Evolutionary conservation across 768 basidiomycete species (phyloP).

Genomic region (Austroboletus festivus): DNA sequence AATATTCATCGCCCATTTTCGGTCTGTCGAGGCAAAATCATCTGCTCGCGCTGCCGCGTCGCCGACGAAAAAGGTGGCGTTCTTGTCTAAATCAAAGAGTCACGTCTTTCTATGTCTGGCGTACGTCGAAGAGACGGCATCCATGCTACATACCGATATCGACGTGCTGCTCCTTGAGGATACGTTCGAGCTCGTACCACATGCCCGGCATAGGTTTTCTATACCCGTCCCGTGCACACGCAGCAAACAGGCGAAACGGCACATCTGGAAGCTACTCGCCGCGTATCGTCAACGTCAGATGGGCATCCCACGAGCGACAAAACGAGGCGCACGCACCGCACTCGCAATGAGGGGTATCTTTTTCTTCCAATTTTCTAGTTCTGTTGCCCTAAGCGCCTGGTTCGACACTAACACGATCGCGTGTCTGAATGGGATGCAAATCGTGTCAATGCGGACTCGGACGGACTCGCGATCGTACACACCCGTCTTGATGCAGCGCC

Average conservation of each 20-base stretch:
- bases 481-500: slow-evolving; percentile 61
- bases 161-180: slow-evolving; percentile 56
- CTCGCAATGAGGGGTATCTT: slow-evolving; percentile 70
- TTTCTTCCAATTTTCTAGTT: slow-evolving; percentile 65
- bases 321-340: slow-evolving; percentile 40
- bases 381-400: slow-evolving; percentile 54
- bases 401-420: slow-evolving; percentile 79
- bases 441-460: neutral
- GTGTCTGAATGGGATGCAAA: slow-evolving; percentile 41
- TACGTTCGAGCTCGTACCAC: slow-evolving; percentile 68
- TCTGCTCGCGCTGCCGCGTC: slow-evolving; percentile 81
- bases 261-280: slow-evolving; percentile 59
- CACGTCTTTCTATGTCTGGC: neutral
- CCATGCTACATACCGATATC: slow-evolving; percentile 53
- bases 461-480: slow-evolving; percentile 13
- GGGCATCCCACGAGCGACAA: neutral
- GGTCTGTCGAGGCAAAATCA: slow-evolving; percentile 81
- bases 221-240: slow-evolving; percentile 67
- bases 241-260: slow-evolving; percentile 79
- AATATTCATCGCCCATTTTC: slow-evolving; percentile 80
- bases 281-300: neutral
- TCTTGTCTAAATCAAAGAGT: slow-evolving; percentile 50
- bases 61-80: slow-evolving; percentile 74
- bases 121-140: neutral
- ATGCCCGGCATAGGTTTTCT: slow-evolving; percentile 89